Percentiles rank a stretch among this genome's conserved stretches.
phyloP scores from a whole-genome alignment of 352 stramenopile genomes.

The Globisporangium nunn region DNA sequence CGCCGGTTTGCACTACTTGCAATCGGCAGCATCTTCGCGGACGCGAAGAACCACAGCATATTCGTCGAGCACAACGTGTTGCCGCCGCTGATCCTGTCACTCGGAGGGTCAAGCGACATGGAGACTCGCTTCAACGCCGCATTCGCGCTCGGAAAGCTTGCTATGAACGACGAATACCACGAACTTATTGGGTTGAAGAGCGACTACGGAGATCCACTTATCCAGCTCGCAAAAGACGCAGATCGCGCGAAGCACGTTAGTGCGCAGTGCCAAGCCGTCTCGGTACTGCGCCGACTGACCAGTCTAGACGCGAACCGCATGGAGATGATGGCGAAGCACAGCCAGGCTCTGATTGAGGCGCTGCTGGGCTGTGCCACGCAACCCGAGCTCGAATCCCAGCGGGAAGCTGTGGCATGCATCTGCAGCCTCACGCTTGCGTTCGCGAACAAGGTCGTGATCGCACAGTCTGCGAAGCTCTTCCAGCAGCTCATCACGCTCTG shows the following conservation, averaged over 20 bases:
- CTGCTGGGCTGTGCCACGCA: constrained; percentile 36
- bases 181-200: constrained; percentile 51
- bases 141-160: constrained; percentile 92
- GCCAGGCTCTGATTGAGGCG: constrained; percentile 46
- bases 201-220: constrained; percentile 37
- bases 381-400: constrained; percentile 79
- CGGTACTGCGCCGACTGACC: constrained; percentile 83
- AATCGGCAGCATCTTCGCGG: constrained; percentile 77
- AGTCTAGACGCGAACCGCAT: constrained; percentile 76
- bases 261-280: constrained; percentile 87
- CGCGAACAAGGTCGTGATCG: constrained; percentile 73
- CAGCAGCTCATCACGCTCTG: constrained; percentile 67
- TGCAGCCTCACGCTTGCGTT: constrained; percentile 81
- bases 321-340: constrained; percentile 64
- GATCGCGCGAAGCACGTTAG: constrained; percentile 35
- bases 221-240: constrained; percentile 51
- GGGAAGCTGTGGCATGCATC: constrained; percentile 84
- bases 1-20: constrained; percentile 79
- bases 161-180: constrained; percentile 69
- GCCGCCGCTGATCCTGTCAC: constrained; percentile 51
- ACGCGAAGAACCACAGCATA: constrained; percentile 44
- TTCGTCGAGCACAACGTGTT: constrained; percentile 74
- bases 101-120: constrained; percentile 61
- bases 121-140: constrained; percentile 92
- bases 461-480: constrained; percentile 38